Conservation (phyloP, 2,329 filamentous ascomycete genomes). For the Ceratocystis cacaofunesta region DNA sequence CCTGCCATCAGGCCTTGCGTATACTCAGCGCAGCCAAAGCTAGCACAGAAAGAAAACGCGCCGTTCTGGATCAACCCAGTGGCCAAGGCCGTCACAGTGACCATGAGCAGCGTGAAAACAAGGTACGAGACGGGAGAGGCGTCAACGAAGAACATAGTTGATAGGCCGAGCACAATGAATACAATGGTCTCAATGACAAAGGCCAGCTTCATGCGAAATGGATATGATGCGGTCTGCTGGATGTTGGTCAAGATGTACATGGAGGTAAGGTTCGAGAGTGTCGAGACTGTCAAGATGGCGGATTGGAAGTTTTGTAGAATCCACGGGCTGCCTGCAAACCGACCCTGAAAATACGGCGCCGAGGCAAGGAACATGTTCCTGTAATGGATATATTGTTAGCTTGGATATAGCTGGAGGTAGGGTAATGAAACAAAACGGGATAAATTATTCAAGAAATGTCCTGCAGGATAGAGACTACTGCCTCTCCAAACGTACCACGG, state of each 20-base stretch:
- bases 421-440: conserved; percentile 6
- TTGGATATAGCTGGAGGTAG: background rate
- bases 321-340: conserved; percentile 57
- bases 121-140: conserved; percentile 56
- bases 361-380: conserved; percentile 99
- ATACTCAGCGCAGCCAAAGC: conserved; percentile 75
- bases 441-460: conserved; percentile 7
- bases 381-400: background rate
- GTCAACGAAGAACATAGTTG: conserved; percentile 53
- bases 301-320: conserved; percentile 76
- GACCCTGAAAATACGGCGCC: conserved; percentile 77
- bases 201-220: conserved; percentile 65
- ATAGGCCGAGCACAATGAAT: conserved; percentile 66
- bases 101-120: conserved; percentile 66
- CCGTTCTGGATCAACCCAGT: conserved; percentile 86
- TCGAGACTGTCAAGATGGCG: conserved; percentile 74
- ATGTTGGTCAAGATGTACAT: conserved; percentile 66
- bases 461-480: background rate
- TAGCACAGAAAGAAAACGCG: conserved; percentile 76
- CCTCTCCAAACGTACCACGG: conserved; percentile 53
- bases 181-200: conserved; percentile 62
- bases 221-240: conserved; percentile 73
- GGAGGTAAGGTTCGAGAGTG: conserved; percentile 61
- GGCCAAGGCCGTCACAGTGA: conserved; percentile 62
- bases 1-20: conserved; percentile 94